Percentiles rank a stretch among this genome's conserved stretches.
phyloP scores from a whole-genome alignment of 2,329 filamentous ascomycete genomes.

The Ilyonectria mors-panacis region DNA sequence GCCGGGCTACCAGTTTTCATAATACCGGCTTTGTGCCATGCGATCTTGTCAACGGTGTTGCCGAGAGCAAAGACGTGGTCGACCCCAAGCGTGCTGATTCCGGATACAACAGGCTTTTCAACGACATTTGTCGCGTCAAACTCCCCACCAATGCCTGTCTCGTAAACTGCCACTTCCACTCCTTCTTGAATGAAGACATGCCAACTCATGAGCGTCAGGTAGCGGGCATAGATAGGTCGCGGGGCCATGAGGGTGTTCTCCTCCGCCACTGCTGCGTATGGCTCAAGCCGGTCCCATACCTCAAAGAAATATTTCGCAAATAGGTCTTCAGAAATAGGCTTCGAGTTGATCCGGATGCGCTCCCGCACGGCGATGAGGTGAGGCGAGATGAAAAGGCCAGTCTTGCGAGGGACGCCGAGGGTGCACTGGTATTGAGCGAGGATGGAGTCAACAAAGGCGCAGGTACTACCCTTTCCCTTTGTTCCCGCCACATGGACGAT shows the following conservation, averaged over 20 bases:
- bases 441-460: constrained; percentile 76
- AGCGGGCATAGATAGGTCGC: constrained; percentile 72
- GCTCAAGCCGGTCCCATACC: constrained; percentile 72
- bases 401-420: constrained; percentile 57
- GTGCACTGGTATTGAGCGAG: constrained; percentile 65
- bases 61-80: constrained; percentile 78
- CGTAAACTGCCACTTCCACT: constrained; percentile 75
- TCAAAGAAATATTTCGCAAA: constrained; percentile 79
- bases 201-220: constrained; percentile 76
- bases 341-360: constrained; percentile 74
- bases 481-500: constrained; percentile 81
- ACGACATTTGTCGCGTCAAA: constrained; percentile 80
- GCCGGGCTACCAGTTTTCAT: constrained; percentile 73
- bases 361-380: constrained; percentile 78
- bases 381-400: constrained; percentile 79
- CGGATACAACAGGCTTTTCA: constrained; percentile 68
- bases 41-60: constrained; percentile 74
- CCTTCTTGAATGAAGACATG: constrained; percentile 76
- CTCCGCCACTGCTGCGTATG: constrained; percentile 48
- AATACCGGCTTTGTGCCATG: constrained; percentile 83
- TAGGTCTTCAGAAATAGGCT: constrained; percentile 68
- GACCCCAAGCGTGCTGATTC: constrained; percentile 77
- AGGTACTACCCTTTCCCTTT: constrained; percentile 84
- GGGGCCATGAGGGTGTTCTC: constrained; percentile 55
- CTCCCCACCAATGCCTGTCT: constrained; percentile 78